A percentile compares a stretch with the other conserved stretches of the same genome.
Conservation (phyloP, 176 grass and related monocot genomes). For the Echinochloa phyllopogon region DNA sequence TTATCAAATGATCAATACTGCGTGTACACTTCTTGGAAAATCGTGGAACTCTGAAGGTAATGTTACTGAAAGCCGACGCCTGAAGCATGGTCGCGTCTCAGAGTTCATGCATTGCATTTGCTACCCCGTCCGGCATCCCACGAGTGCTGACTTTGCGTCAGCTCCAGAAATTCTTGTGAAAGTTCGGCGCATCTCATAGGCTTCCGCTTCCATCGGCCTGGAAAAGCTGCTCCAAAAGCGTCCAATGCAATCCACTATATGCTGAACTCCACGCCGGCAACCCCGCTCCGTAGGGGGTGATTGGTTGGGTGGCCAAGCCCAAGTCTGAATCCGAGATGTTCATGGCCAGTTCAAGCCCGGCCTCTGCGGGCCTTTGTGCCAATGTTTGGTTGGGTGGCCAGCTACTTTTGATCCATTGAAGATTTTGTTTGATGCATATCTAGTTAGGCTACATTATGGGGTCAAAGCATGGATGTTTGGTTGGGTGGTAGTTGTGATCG, state of each 20-base stretch:
- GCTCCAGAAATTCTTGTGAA: not conserved
- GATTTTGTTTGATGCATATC: too few relatives aligned
- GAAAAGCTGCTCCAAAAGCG: not conserved
- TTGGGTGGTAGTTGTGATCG: too few relatives aligned
- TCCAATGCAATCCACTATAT: not conserved
- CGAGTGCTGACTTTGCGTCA: not conserved
- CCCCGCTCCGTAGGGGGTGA: not conserved
- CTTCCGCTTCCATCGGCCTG: not conserved
- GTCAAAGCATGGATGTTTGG: too few relatives aligned
- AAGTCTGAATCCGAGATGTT: too few relatives aligned
- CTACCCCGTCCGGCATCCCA: not conserved
- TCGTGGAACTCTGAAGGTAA: not conserved
- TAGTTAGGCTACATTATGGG: too few relatives aligned
- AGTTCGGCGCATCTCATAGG: not conserved
- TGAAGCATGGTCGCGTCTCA: too few relatives aligned
- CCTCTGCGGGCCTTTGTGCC: too few relatives aligned
- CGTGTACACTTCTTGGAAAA: not conserved
- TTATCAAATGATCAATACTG: not conserved
- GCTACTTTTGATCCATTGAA: too few relatives aligned
- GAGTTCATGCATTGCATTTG: not conserved
- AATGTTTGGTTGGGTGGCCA: too few relatives aligned
- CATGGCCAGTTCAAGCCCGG: too few relatives aligned
- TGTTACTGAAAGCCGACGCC: not conserved
- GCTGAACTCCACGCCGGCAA: conserved; percentile 20
- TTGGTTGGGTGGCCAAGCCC: too few relatives aligned